Percentiles rank a stretch among this genome's conserved stretches.
phyloP scores from a whole-genome alignment of 176 grass and related monocot species.

The Eremochloa ophiuroides region DNA sequence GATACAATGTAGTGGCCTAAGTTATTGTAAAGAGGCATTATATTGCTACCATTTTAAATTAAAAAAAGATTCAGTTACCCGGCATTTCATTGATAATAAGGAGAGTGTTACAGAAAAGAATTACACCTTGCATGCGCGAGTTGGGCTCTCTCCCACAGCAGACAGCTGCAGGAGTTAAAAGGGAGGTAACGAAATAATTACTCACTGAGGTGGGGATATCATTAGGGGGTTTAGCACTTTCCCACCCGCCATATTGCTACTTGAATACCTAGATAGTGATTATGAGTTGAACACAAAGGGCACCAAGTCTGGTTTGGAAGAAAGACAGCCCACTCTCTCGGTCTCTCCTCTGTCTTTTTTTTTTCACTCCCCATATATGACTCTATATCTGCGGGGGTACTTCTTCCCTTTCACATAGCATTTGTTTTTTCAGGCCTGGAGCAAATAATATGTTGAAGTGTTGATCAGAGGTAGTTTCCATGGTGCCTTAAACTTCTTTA shows the following conservation, averaged over 20 bases:
- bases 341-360: no score
- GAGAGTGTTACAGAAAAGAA: no score
- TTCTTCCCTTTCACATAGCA: background rate
- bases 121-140: no score
- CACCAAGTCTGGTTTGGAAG: background rate
- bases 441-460: background rate
- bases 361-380: background rate
- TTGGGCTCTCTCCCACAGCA: no score
- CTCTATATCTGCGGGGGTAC: background rate
- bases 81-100: no score
- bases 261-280: background rate
- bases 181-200: no score
- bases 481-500: background rate
- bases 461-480: background rate
- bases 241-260: background rate
- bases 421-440: background rate
- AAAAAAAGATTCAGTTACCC: no score
- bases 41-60: no score
- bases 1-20: background rate
- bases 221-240: no score
- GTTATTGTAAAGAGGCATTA: background rate
- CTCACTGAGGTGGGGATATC: no score
- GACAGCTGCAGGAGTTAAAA: no score
- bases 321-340: background rate
- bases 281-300: background rate